Percentiles rank a stretch among this genome's conserved stretches.
These are phyloP conservation scores for Marchantia polymorpha DNA, from an alignment of 225 moss, liverwort and hornwort species.

Conservation along the genomic window DNA sequence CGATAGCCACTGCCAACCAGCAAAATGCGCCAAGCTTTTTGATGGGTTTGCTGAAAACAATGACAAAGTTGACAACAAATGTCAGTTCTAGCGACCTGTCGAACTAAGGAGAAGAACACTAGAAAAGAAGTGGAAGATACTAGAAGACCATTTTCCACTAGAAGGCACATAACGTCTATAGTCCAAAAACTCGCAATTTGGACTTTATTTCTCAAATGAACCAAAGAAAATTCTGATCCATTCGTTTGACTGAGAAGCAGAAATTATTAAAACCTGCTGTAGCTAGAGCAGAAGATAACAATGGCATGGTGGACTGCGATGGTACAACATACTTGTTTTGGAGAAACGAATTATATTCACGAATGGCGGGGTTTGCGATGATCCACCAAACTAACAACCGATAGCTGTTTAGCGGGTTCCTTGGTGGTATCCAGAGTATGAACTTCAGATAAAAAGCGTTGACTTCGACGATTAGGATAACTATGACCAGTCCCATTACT, in stretches of 20 bases:
- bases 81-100: too few relatives aligned
- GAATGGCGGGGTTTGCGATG: conserved; percentile 83
- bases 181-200: too few relatives aligned
- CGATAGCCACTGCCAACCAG: conserved; percentile 77
- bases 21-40: conserved; percentile 80
- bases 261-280: background rate
- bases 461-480: conserved; percentile 83
- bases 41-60: conserved; percentile 56
- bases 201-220: too few relatives aligned
- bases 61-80: too few relatives aligned
- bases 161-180: too few relatives aligned
- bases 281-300: too few relatives aligned
- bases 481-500: conserved; percentile 59
- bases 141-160: too few relatives aligned
- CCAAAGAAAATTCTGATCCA: background rate
- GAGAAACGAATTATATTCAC: conserved; percentile 87
- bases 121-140: too few relatives aligned
- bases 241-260: background rate
- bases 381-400: conserved; percentile 92
- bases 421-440: conserved; percentile 83
- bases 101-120: too few relatives aligned
- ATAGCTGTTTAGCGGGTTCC: conserved; percentile 78
- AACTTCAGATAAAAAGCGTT: conserved; percentile 91
- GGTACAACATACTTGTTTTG: conserved; percentile 60
- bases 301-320: background rate